These are phyloP conservation scores for Saccharomycopsis synnaedendra DNA, from an alignment of 805 yeast species.

Conservation along the genomic window DNA sequence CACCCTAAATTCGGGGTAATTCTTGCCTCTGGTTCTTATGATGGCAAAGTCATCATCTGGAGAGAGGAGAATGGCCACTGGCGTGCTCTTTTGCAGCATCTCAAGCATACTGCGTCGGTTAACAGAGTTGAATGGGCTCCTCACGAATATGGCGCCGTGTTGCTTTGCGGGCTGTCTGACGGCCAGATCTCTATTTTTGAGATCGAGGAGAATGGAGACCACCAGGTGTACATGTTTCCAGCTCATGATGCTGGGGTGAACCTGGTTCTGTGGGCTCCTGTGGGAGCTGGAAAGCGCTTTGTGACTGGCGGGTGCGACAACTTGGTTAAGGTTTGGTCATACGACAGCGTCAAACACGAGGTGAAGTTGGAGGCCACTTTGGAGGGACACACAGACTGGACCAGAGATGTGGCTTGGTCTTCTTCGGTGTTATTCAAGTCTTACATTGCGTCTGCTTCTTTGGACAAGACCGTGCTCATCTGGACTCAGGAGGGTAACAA, in stretches of 20 bases:
- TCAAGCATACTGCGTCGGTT: conserved; percentile 86
- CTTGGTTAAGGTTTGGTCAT: conserved; percentile 83
- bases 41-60: conserved; percentile 92
- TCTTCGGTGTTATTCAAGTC: conserved; percentile 80
- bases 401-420: conserved; percentile 97
- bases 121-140: conserved; percentile 97
- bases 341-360: conserved; percentile 39
- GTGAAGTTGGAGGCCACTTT: conserved; percentile 67
- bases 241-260: conserved; percentile 95
- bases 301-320: conserved; percentile 96
- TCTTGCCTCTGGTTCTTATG: conserved; percentile 89
- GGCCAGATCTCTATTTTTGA: conserved; percentile 88
- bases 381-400: conserved; percentile 96
- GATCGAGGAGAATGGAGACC: conserved; percentile 80
- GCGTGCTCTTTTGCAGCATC: conserved; percentile 79
- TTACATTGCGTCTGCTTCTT: conserved; percentile 93
- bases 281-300: conserved; percentile 45
- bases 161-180: conserved; percentile 86
- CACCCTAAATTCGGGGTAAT: conserved; percentile 96
- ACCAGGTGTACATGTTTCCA: conserved; percentile 37
- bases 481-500: conserved; percentile 77
- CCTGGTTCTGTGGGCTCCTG: conserved; percentile 92
- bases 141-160: conserved; percentile 87
- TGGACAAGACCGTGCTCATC: conserved; percentile 86
- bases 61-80: conserved; percentile 84